Evolutionary conservation across 1,139 yeast genomes (phyloP), one percentile per base, ranked within the genome.

Genomic region (Suhomyces guaymorum): DNA sequence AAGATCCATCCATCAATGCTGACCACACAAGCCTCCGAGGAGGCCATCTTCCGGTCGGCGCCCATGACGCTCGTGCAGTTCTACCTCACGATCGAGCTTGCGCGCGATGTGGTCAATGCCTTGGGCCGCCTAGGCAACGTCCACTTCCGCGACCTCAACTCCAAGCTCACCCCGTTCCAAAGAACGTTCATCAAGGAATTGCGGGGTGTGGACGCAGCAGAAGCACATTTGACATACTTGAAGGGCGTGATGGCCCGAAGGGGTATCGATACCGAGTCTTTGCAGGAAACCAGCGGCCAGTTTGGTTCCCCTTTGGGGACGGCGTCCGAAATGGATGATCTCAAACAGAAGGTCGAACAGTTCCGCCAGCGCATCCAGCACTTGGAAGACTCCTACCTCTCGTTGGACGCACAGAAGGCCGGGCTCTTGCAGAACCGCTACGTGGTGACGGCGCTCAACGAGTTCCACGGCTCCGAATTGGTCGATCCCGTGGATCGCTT

Each of bases 1-100:
- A 8, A 28, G 20, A 10, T 26, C 14, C 12, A 10, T 5, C 12
- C 20, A 21, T 11, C 24, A 20, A 28, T 13, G n/a, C 24, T 25
- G 35, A 22, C 18, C 10, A 15, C 14, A 12, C 14, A 15, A 14
- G 26, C 28, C 28, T 55, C 57, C 24, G 32, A 25, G 10, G 52
- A 48, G 26, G 49, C 51, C 14, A 43, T 49, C 20, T 48, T 46
- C 39, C 21, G 95, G 63, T 86, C 97, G 36, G 97, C 97, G 63
- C 95, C 94, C 39, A 90, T 92, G 97, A 75, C 89, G 28, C 73
- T 90, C 46, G 89, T 90, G 26, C 97, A 92, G 65, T 76, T 92
- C 56, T 92, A 86, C 60, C 80, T 92, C 34, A 88, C 97, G n/a
- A 78, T 82, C 21, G 98, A 92, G 59, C 78, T 88, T 41, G 86